Evolutionary conservation across 805 yeast genomes (phyloP), one percentile per base, ranked within the genome.

Genomic region (Saccharomycopsis amapae): DNA sequence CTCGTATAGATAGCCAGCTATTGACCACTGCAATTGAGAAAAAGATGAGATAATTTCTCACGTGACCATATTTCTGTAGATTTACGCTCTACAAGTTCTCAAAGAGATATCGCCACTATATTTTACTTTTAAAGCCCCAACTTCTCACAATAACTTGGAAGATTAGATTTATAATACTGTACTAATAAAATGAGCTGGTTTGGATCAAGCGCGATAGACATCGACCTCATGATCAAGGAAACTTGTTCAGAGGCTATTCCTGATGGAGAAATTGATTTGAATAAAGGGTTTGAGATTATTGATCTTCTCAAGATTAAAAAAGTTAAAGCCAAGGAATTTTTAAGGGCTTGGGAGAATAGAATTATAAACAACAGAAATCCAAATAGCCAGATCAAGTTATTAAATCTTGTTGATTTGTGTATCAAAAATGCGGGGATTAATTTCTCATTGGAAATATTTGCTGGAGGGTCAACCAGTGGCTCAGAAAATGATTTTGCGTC

Each of bases 351-450:
- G 50, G 87, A 87, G 67, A 81, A 78, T 55, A 72, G 96, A 41
- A 67, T 88, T 17, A 68, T 80, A 23, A 61, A 65, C 26, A 75
- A 79, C 19, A 66, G 69, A 45, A 89, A 89, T 59, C 95, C 97
- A 9, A 88, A 89, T 61, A 75, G 80, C 7, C 85, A 85, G 57
- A 71, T 79, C 9, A 36, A 35, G 12, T 70, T 89, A 0, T 72
- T 93, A 58, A 84, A 82, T 57, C 67, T 93, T 51, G 70, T 82
- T 26, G 97, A 93, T 56, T 73, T 86, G 38, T 85, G 96, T 63
- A 81, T 90, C 45, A 93, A 93, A 64, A 93, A 93, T 60, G 89
- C 96, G 39, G 98, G 98, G 5, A 69, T 71, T 40, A 95, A 86
- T 56, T 89, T 93, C 56, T 69, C 90, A 19, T 70, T 67, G 18